Percentiles rank a stretch among this genome's conserved stretches.
phyloP scores from a whole-genome alignment of 805 yeast genomes.

The Wickerhamiella dianesei region DNA sequence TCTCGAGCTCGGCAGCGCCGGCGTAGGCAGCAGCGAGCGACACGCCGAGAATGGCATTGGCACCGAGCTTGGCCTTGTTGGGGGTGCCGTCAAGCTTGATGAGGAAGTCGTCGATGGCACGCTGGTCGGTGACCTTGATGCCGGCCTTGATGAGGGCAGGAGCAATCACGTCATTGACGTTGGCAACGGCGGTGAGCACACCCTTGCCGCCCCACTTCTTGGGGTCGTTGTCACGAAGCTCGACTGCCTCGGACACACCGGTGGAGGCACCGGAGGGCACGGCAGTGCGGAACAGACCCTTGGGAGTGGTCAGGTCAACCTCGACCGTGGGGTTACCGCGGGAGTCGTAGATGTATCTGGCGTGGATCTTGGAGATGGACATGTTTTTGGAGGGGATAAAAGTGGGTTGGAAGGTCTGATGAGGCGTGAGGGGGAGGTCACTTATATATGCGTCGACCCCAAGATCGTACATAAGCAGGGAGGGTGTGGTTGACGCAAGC shows the following conservation, averaged over 20 bases:
- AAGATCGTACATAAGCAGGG: neutral
- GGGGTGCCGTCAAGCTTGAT: conserved; percentile 86
- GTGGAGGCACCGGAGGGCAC: conserved; percentile 99
- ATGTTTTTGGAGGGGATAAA: conserved; percentile 27
- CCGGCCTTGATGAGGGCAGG: conserved; percentile 78
- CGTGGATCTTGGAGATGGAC: conserved; percentile 78
- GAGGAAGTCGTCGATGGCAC: conserved; percentile 74
- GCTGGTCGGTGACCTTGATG: conserved; percentile 78
- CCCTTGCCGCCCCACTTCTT: conserved; percentile 98
- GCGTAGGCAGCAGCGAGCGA: conserved; percentile 96
- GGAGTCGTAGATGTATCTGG: conserved; percentile 98
- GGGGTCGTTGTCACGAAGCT: conserved; percentile 96
- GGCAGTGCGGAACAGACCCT: conserved; percentile 90
- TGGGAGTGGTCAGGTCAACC: conserved; percentile 86
- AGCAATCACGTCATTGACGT: conserved; percentile 88
- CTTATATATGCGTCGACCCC: neutral
- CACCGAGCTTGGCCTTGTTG: conserved; percentile 95
- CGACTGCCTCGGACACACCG: conserved; percentile 97
- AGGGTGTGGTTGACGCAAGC: neutral
- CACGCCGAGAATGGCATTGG: conserved; percentile 97
- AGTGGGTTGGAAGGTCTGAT: neutral
- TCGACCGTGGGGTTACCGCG: conserved; percentile 99
- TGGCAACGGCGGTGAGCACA: conserved; percentile 91
- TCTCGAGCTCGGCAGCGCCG: conserved; percentile 90
- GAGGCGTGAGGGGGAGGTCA: neutral